Base-by-base conservation (phyloP, 768 basidiomycete genomes). In the Psilocybe cubensis region DNA sequence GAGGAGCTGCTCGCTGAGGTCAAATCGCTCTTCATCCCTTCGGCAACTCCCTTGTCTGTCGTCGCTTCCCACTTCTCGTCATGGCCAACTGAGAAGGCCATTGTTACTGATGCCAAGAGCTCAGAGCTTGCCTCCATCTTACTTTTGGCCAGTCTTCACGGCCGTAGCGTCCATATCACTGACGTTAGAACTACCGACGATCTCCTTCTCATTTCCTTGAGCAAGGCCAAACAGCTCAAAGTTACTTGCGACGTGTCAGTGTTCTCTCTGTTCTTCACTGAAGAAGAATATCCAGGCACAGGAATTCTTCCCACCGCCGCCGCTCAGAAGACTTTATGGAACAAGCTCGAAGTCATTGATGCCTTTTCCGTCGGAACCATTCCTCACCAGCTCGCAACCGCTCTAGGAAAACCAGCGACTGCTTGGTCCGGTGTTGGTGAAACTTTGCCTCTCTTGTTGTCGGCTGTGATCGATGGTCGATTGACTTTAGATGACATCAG, bases 221-320 rank as follows among this genome's bases (percentile, higher is more conserved):
- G 94, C 82, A 99, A 99, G 77, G 88, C 89, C 40, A 96, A 94
- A 77, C 80, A 91, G 11, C 83, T 98, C 65, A 91, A 92, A 66
- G 96, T 98, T 48, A 98, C 96, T 3, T 98, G 96, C 72, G 97
- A 99, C 64, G 93, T 97, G 28, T 88, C 95, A 12, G 82, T 98
- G 48, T 98, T 91, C 72, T 83, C 92, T 17, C 76, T 99, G 52
- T 98, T 97, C 84, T 96, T 93, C 77, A 84, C 83, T 2, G 79
- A 76, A 43, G 89, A 89, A 52, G 81, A 92, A 58, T 96, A 85
- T 77, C 87, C 89, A 1, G 76, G 74, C 1, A 79, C 86, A 18
- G 75, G 77, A 2, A 77, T 80, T 62, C 81, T 97, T 35, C 96
- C 95, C 3, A 80, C 89, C 0, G 66, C 72, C 2, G 84, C 86